Conservation (phyloP, 192 early-diverging fungal species). For the Blastocladiella britannica region DNA sequence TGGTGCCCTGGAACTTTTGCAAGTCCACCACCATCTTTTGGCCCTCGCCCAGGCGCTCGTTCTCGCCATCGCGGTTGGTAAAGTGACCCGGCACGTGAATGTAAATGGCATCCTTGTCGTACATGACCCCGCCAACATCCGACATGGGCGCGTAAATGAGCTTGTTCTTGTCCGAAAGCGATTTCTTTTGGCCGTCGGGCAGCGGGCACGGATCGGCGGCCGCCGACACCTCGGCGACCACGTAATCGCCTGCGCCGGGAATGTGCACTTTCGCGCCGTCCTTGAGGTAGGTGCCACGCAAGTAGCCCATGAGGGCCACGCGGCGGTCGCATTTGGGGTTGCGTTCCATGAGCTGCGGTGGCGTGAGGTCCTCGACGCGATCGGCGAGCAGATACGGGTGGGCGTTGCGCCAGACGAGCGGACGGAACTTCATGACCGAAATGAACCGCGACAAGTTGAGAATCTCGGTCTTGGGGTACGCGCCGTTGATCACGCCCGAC, state of each 20-base stretch:
- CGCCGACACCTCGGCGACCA: conserved; percentile 47
- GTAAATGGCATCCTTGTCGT: conserved; percentile 98
- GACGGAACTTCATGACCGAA: conserved; percentile 95
- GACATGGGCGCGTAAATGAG: conserved; percentile 97
- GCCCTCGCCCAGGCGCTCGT: conserved; percentile 41
- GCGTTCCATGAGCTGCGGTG: conserved; percentile 57
- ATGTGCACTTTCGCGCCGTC: conserved; percentile 72
- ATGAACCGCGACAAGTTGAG: conserved; percentile 90
- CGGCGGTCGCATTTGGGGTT: conserved; percentile 79
- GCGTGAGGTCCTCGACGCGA: conserved; percentile 88
- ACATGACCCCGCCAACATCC: conserved; percentile 92
- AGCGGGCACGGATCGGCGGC: conserved; percentile 91
- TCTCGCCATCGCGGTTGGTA: conserved; percentile 22
- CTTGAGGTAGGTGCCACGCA: conserved; percentile 89
- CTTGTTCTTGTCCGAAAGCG: conserved; percentile 81
- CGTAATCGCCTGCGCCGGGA: conserved; percentile 81
- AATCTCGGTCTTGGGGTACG: conserved; percentile 82
- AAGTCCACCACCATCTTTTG: conserved; percentile 84
- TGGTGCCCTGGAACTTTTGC: conserved; percentile 58
- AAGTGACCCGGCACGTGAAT: conserved; percentile 83
- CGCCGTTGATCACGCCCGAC: conserved; percentile 84
- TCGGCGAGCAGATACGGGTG: conserved; percentile 97
- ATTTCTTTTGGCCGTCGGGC: conserved; percentile 76
- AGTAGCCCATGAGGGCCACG: conserved; percentile 83
- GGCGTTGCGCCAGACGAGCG: conserved; percentile 85